Base-by-base conservation (phyloP, 2,329 filamentous ascomycete genomes). In the Colletotrichum tofieldiae region DNA sequence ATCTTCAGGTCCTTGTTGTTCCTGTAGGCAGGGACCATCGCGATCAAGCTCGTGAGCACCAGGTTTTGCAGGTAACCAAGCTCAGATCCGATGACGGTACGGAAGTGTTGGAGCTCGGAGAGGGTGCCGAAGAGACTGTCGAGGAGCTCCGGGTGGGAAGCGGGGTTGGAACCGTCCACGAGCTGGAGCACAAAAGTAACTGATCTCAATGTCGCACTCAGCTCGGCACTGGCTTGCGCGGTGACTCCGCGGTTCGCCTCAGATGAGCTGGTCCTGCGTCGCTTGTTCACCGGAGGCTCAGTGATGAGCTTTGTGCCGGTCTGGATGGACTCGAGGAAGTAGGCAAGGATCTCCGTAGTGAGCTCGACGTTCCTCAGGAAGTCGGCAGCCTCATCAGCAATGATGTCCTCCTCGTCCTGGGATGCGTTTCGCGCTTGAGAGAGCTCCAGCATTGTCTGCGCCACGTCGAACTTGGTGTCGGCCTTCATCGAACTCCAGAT, bases 41-140 rank as follows among this genome's bases (percentile, higher is more conserved):
- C 91, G 62, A 96, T 86, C 43, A 99, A 86, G 76, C 93, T 95
- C 75, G 93, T 90, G 49, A 99, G 88, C 9, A 96, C 91, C 64
- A 98, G 84, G 75, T 93, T 94, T 80, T 98, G 93, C 52, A 98
- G 86, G 83, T 98, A 98, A 20, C 95, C 94, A 73, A 98, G 88
- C 79, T 97, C 95, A 0, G 95, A 96, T 52, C 93, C 92, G 35
- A 95, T 91, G 70, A 96, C 90, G 35, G 91, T 89, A 79, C 94
- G 93, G 80, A 96, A 93, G 73, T 94, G 93, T 77, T 97, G 95
- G 32, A 99, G 87, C 78, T 97, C 94, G 6, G 93, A 92, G n/a
- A 99, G 88, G 0, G 94, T 89, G 68, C 92, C 91, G 83, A 98
- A 99, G 4, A 99, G 86, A 37, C 90, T 91, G 71, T 91, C 91